Evolutionary conservation across 176 grass and related monocot species (phyloP), one percentile per base, ranked within the genome.

Genomic region (Themeda triandra): DNA sequence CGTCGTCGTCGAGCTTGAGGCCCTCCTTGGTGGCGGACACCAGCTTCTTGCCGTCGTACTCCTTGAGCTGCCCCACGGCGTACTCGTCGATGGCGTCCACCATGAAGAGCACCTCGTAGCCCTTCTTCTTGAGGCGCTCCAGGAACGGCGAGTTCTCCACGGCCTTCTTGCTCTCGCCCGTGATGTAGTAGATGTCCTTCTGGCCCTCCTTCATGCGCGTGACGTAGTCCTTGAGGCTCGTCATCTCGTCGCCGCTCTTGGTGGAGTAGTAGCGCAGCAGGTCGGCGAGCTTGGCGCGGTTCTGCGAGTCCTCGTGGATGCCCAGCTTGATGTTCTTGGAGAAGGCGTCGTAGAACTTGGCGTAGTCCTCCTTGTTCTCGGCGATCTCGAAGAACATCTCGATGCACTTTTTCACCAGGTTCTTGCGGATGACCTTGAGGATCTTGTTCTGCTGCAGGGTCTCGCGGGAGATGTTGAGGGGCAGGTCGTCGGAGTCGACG

Each of bases 61-160:
- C 92, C 88, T 93, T 93, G 45, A 93, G 88, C 53, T 91, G 88
- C 0, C 91, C 85, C 0, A 91, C 73, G 8, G 85, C 88, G 80
- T 91, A 91, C 86, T 91, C 92, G 45, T 93, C 92, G 63, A 93
- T 91, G 64, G 88, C 88, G 51, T 92, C 91, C 44, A 94, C 88
- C 92, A 91, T 91, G 92, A 94, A 94, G 10, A 91, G 86, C 74
- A 94, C 92, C 75, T 91, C 92, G 31, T 94, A 94, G 0, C 92
- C 92, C 14, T 80, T 86, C 85, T 81, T 91, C 92, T 83, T 91
- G 39, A 94, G 86, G 1, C 76, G 79, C 54, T 91, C 92, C 1
- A 94, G 69, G 79, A 94, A 91, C 0, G 86, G 92, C 29, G 92
- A 94, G 78, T 91, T 94, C 86, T 94, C 92, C 0, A 94, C 88